phyloP scores from a whole-genome alignment of 495 filamentous ascomycete genomes.

The Penicillium salamii region DNA sequence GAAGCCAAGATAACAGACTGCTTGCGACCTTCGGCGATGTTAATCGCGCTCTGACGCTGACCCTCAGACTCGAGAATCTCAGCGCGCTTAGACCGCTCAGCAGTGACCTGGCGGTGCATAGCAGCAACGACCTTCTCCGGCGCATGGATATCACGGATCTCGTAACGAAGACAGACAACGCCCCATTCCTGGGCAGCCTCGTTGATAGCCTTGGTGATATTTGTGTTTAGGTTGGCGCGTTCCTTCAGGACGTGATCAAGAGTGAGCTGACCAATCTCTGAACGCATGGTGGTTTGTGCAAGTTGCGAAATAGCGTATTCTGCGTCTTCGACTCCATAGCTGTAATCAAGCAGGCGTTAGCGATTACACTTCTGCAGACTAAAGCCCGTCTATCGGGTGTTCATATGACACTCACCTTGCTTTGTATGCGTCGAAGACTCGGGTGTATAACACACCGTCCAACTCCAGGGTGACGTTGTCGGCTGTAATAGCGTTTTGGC shows the following conservation, averaged over 20 bases:
- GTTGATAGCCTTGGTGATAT: conserved; percentile 97
- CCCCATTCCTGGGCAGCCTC: conserved; percentile 97
- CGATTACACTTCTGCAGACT: conserved; percentile 5
- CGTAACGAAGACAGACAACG: conserved; percentile 91
- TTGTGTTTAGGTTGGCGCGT: conserved; percentile 89
- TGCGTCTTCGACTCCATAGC: conserved; percentile 97
- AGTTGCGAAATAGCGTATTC: conserved; percentile 98
- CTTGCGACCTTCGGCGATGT: conserved; percentile 95
- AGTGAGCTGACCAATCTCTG: conserved; percentile 92
- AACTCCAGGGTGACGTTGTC: conserved; percentile 97
- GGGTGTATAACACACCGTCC: conserved; percentile 91
- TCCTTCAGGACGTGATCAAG: conserved; percentile 98
- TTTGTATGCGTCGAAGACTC: conserved; percentile 97
- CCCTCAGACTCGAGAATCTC: conserved; percentile 97
- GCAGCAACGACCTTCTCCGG: conserved; percentile 88
- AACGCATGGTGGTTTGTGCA: conserved; percentile 97
- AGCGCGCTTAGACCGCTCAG: conserved; percentile 92
- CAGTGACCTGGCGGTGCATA: conserved; percentile 97
- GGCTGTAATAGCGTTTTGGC: conserved; percentile 94
- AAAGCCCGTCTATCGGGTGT: background rate
- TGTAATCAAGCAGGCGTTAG: conserved; percentile 30
- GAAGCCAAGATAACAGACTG: conserved; percentile 93
- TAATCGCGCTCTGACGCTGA: conserved; percentile 94
- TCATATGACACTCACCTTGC: conserved; percentile 59
- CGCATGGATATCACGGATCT: conserved; percentile 97